These are phyloP conservation scores for Bisporella sp. DNA, from an alignment of 2,329 filamentous ascomycete genomes.

Conservation along the genomic window DNA sequence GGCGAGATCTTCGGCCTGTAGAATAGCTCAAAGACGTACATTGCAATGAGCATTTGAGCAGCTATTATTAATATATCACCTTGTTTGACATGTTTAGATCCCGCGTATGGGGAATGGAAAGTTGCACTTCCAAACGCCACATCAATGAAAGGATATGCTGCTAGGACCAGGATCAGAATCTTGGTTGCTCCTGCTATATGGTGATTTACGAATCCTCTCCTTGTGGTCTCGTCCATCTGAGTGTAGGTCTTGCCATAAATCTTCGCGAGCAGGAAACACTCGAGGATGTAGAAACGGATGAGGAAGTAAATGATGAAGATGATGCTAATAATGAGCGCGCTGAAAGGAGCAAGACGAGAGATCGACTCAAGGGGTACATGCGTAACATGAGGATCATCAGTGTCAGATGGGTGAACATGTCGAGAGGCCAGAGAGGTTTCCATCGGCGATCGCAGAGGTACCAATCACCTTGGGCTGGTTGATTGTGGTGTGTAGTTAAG, in stretches of 20 bases:
- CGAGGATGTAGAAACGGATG: conserved; percentile 30
- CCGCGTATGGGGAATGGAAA: conserved; percentile 27
- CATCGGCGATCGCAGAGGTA: background rate
- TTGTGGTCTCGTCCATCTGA: conserved; percentile 28
- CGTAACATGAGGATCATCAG: conserved; percentile 15
- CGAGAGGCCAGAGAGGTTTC: background rate
- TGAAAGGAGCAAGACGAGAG: conserved; percentile 20
- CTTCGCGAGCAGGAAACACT: conserved; percentile 30
- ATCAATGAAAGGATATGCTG: conserved; percentile 35
- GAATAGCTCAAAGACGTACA: conserved; percentile 40
- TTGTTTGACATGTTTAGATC: conserved; percentile 27
- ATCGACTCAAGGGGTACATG: conserved; percentile 19
- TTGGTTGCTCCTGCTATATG: conserved; percentile 37
- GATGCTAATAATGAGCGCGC: conserved; percentile 22
- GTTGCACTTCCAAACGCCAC: conserved; percentile 29
- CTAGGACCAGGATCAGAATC: conserved; percentile 31
- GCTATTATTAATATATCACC: conserved; percentile 34
- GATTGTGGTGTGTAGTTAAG: too few species aligned
- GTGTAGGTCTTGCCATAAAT: conserved; percentile 31
- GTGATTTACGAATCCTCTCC: conserved; percentile 38
- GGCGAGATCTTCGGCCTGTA: conserved; percentile 34
- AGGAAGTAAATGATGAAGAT: conserved; percentile 22
- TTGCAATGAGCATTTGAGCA: conserved; percentile 35
- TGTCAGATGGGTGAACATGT: background rate
- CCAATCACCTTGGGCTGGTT: too few species aligned